Base-by-base conservation (phyloP, 164 flowering plant genomes). In the Annona squamosa region DNA sequence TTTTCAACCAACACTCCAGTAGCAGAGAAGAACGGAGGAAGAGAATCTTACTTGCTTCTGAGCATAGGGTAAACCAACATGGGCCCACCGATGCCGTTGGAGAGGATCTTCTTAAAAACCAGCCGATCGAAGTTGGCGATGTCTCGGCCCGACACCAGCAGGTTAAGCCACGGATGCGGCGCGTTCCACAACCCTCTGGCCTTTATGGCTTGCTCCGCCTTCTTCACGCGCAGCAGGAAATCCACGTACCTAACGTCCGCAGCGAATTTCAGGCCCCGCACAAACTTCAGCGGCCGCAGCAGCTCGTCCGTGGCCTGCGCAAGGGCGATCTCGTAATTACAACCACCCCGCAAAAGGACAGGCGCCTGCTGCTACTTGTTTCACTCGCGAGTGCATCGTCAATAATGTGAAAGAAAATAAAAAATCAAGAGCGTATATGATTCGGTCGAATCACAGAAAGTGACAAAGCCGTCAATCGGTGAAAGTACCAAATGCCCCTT, bases 111-210 rank as follows among this genome's bases (percentile, higher is more conserved):
- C 80, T 92, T 86, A 73, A 94, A 89, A 18, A 94, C 87, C 77
- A 65, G 4, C 1, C 85, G 88, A 77, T 92, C 87, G 44, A 94
- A 92, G 17, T 81, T 84, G 1, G 66, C 79, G 13, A 94, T 87
- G 81, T 89, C 82, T 0, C 68, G 44, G 68, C 84, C 86, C 1
- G 97, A 85, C 1, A 94, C 84, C 75, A 92, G 83, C 43, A 94
- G 45, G 78, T 94, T 94, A 43, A 94, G 73, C 97, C 98, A 94
- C 4, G 97, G 98, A 82, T 94, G 98, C 4, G 98, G 94, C 13
- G 90, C 77, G 63, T 88, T 87, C 98, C 97, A 92, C 0, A 80
- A 83, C 2, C 98, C 97, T 46, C 68, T 84, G 43, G 83, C 86
- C 63, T 67, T 88, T 0, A 97, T 93, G 43, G 76, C 77, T 46